Percentiles rank a stretch among this genome's conserved stretches.
Evolutionary conservation across 2,329 filamentous ascomycete species (phyloP).

Genomic region (Fusarium verrucosum): DNA sequence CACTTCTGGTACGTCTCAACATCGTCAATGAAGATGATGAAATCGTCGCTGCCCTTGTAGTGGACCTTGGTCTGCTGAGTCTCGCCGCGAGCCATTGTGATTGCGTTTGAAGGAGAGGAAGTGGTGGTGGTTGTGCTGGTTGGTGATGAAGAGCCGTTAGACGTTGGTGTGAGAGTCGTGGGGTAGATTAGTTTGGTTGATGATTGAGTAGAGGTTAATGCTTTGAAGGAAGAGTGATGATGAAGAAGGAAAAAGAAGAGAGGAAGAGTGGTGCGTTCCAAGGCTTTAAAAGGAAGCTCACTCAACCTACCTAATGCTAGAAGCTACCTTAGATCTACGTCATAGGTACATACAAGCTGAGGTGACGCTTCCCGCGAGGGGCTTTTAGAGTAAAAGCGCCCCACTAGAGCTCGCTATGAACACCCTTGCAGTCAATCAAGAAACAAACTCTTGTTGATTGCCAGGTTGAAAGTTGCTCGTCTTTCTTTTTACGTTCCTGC

Average conservation of each 20-base stretch:
- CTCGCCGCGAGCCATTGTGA: constrained; percentile 77
- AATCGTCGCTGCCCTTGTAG: constrained; percentile 79
- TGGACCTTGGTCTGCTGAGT: constrained; percentile 78
- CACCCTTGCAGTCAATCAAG: constrained; percentile 11
- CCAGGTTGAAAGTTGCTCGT: constrained; percentile 29
- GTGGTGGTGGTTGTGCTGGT: constrained; percentile 21
- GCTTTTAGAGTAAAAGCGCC: constrained; percentile 1
- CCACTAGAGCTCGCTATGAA: constrained; percentile 11
- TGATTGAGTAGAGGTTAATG: constrained; percentile 4
- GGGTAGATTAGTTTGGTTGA: neutral
- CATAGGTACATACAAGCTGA: constrained; percentile 32
- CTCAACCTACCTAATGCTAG: constrained; percentile 9
- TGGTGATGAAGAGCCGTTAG: constrained; percentile 21
- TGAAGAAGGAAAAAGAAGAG: constrained; percentile 16
- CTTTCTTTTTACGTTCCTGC: constrained; percentile 39
- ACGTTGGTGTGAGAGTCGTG: constrained; percentile 4
- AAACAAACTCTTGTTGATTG: constrained; percentile 4
- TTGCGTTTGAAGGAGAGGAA: constrained; percentile 21
- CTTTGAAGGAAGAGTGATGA: constrained; percentile 22
- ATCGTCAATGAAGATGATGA: constrained; percentile 68
- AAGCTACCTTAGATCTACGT: constrained; percentile 41
- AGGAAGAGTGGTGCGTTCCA: constrained; percentile 5
- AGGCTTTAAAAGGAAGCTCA: constrained; percentile 42
- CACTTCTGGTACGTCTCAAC: constrained; percentile 77
- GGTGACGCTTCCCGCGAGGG: constrained; percentile 28